phyloP scores from a whole-genome alignment of 805 yeast species.

The Metschnikowia reukaufii region DNA sequence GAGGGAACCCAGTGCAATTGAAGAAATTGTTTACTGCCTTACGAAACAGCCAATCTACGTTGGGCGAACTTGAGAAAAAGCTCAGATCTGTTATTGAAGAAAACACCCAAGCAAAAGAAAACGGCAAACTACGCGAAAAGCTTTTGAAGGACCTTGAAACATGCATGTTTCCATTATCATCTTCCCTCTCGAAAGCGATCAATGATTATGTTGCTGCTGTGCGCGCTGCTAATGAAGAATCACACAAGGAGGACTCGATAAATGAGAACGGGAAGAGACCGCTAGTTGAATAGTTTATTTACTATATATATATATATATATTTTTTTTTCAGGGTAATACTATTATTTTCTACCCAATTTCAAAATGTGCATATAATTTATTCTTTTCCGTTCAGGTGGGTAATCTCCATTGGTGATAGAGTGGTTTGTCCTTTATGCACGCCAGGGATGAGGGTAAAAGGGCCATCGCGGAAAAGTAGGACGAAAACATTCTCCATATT shows the following conservation, averaged over 20 bases:
- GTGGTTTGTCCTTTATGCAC: conserved; percentile 10
- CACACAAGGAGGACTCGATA: conserved; percentile 19
- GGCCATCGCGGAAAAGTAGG: conserved; percentile 12
- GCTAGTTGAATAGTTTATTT: conserved; percentile 15
- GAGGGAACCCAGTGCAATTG: conserved; percentile 38
- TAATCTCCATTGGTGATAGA: background rate
- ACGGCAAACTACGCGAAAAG: conserved; percentile 36
- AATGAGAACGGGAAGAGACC: conserved; percentile 40
- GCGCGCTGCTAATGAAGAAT: conserved; percentile 19
- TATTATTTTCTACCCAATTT: too few relatives aligned
- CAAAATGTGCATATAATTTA: too few relatives aligned
- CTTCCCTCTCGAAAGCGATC: conserved; percentile 36
- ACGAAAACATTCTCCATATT: conserved; percentile 1
- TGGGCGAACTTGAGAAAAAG: conserved; percentile 29
- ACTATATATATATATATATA: too few relatives aligned
- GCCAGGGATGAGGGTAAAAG: conserved; percentile 9
- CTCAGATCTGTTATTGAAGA: conserved; percentile 16
- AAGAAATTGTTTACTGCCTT: conserved; percentile 38
- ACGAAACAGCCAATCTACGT: conserved; percentile 33
- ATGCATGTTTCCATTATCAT: conserved; percentile 33
- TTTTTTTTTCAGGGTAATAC: too few relatives aligned
- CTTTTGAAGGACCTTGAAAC: conserved; percentile 32
- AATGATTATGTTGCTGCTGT: conserved; percentile 36
- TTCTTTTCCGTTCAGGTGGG: background rate
- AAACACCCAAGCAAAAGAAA: conserved; percentile 21